A percentile compares a stretch with the other conserved stretches of the same genome.
Conservation (phyloP, 2,329 filamentous ascomycete genomes). For the Bipolaris gigantea region DNA sequence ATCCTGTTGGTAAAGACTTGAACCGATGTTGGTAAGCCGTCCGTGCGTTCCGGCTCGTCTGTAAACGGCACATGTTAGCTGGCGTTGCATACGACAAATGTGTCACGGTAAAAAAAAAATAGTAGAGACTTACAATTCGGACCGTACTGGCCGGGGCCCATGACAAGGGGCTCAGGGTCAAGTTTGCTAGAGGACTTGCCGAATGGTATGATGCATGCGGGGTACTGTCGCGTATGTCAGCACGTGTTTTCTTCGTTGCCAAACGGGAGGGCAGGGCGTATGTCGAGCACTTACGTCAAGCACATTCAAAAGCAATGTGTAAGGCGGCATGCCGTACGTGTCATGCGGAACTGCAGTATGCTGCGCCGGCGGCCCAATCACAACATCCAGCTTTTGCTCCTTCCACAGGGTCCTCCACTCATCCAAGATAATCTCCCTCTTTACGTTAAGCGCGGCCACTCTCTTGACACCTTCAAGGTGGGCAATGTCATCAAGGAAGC, state of each 20-base stretch:
- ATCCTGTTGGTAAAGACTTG: conserved; percentile 6
- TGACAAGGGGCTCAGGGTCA: conserved; percentile 1
- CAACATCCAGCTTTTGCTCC: conserved; percentile 2
- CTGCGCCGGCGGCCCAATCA: conserved; percentile 6
- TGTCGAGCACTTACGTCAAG: conserved; percentile 2
- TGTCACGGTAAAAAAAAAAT: not conserved
- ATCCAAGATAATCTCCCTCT: conserved; percentile 3
- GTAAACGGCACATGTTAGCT: not conserved
- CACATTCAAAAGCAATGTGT: conserved; percentile 8
- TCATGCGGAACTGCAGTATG: conserved; percentile 7
- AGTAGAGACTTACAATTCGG: conserved; percentile 2
- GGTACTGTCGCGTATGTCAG: conserved; percentile 4
- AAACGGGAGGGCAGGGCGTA: not conserved
- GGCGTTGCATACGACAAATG: not conserved
- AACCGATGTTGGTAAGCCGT: conserved; percentile 2
- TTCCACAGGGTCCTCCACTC: conserved; percentile 4
- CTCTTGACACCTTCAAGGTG: not conserved
- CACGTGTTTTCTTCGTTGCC: not conserved
- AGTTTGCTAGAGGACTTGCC: conserved; percentile 4
- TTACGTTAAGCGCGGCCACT: conserved; percentile 4
- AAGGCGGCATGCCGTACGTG: conserved; percentile 8
- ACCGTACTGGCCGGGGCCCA: conserved; percentile 3
- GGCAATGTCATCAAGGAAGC: not conserved
- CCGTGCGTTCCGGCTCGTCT: not conserved
- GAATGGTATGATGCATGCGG: conserved; percentile 6